phyloP scores from a whole-genome alignment of 148 eudicot species.

The Amaranthus hypochondriacus region DNA sequence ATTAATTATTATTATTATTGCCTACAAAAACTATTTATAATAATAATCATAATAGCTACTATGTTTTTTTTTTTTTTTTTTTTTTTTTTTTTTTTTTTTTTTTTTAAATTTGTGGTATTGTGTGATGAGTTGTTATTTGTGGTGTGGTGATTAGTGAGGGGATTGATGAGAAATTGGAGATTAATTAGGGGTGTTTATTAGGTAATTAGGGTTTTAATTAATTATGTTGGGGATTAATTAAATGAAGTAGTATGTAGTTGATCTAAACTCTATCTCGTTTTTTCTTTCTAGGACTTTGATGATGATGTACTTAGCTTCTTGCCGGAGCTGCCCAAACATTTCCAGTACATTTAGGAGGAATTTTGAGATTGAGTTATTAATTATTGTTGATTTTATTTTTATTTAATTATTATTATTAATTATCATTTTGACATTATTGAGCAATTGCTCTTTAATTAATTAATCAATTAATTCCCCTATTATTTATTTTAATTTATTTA shows the following conservation, averaged over 20 bases:
- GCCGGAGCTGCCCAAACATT: conserved; percentile 5
- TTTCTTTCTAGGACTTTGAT: not conserved
- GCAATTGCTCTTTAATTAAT: not conserved
- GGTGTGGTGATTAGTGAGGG: conserved; percentile 9
- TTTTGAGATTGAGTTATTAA: conserved; percentile 6
- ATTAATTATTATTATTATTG: not conserved
- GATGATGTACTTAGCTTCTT: conserved; percentile 18
- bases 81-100: not conserved
- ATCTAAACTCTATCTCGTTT: not conserved
- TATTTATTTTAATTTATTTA: not conserved
- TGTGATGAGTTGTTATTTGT: conserved; percentile 12
- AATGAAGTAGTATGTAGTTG: not conserved
- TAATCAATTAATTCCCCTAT: not conserved
- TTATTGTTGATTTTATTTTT: not conserved
- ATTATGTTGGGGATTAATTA: not conserved
- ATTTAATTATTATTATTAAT: not conserved
- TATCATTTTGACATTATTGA: conserved; percentile 7
- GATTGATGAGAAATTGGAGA: conserved; percentile 3
- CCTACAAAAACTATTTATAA: not conserved
- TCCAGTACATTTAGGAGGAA: conserved; percentile 3
- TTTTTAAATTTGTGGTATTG: not conserved
- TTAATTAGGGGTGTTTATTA: not conserved
- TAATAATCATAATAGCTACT: not conserved
- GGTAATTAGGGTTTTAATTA: conserved; percentile 25
- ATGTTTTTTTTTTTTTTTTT: not conserved